A percentile compares a stretch with the other conserved stretches of the same genome.
These are phyloP conservation scores for Aspergillus uvarum DNA, from an alignment of 2,329 filamentous ascomycete genomes.

Conservation along the genomic window DNA sequence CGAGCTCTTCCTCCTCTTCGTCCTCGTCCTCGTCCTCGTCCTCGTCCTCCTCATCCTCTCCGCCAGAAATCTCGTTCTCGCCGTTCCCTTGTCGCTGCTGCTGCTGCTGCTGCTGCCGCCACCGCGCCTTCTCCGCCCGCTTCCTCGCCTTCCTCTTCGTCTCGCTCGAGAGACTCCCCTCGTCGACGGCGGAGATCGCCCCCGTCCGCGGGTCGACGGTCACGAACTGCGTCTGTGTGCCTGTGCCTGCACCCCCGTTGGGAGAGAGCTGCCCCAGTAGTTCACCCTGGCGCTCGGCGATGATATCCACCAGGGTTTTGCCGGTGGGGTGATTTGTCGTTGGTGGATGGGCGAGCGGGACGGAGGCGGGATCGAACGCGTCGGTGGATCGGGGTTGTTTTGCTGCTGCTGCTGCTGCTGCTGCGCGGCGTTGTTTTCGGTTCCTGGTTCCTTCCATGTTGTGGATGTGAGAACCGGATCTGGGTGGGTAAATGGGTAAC, in stretches of 20 bases:
- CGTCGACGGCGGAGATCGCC: slow-evolving; percentile 25
- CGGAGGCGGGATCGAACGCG: slow-evolving; percentile 32
- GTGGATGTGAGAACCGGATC: not conserved
- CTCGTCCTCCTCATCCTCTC: not conserved
- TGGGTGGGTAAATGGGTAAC: not conserved
- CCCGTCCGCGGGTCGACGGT: slow-evolving; percentile 30
- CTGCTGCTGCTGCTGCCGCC: slow-evolving; percentile 1
- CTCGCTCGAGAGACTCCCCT: slow-evolving; percentile 22
- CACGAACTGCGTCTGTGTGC: slow-evolving; percentile 31
- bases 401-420: slow-evolving; percentile 28
- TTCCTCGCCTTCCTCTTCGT: slow-evolving; percentile 5
- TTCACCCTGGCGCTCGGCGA: slow-evolving; percentile 43
- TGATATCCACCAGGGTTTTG: slow-evolving; percentile 47
- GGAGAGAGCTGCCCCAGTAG: slow-evolving; percentile 21
- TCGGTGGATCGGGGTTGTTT: slow-evolving; percentile 11
- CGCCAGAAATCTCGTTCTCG: slow-evolving; percentile 6
- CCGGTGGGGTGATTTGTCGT: slow-evolving; percentile 12
- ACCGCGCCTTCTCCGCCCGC: not conserved
- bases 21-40: not conserved
- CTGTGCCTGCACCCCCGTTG: not conserved
- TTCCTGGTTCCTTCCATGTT: slow-evolving; percentile 35
- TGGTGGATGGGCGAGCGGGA: slow-evolving; percentile 35
- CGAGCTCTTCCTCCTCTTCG: slow-evolving; percentile 5
- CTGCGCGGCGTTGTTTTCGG: slow-evolving; percentile 43
- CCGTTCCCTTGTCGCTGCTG: not conserved